phyloP scores from a whole-genome alignment of 2,329 filamentous ascomycete species.

The Cercospora sp. region DNA sequence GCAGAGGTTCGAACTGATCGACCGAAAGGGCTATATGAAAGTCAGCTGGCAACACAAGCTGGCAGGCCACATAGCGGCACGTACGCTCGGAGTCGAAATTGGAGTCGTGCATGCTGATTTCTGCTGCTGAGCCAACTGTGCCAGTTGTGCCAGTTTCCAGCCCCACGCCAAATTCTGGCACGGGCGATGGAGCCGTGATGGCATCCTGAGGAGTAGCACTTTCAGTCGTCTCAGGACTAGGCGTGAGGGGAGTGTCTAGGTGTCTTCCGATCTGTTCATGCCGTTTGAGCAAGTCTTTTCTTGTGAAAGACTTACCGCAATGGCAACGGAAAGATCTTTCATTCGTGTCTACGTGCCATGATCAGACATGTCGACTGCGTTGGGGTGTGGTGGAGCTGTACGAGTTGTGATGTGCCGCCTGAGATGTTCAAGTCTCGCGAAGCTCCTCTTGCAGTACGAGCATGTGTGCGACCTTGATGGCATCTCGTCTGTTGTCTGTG shows the following conservation, averaged over 20 bases:
- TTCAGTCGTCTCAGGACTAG: not conserved
- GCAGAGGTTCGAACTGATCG: not conserved
- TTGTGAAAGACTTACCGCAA: slow-evolving; percentile 18
- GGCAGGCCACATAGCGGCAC: not conserved
- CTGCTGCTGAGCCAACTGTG: not conserved
- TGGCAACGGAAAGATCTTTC: slow-evolving; percentile 21
- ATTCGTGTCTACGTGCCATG: slow-evolving; percentile 19
- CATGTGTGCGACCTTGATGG: slow-evolving; percentile 1
- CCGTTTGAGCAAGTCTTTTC: slow-evolving; percentile 19
- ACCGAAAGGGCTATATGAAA: not conserved
- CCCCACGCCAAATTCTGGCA: not conserved
- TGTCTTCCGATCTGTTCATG: slow-evolving; percentile 15
- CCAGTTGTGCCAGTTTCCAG: not conserved
- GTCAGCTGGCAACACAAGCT: not conserved
- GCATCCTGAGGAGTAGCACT: not conserved
- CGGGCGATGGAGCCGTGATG: not conserved
- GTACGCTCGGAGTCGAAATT: not conserved
- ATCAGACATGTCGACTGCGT: not conserved
- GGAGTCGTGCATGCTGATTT: not conserved
- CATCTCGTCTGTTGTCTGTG: not conserved
- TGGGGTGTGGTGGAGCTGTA: not conserved
- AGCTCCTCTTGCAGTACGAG: not conserved
- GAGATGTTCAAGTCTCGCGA: slow-evolving; percentile 12
- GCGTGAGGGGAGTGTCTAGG: not conserved
- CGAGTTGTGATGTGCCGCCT: slow-evolving; percentile 14